These are phyloP conservation scores for Phytophthora macrochlamydospora DNA, from an alignment of 352 stramenopile genomes.

Conservation along the genomic window DNA sequence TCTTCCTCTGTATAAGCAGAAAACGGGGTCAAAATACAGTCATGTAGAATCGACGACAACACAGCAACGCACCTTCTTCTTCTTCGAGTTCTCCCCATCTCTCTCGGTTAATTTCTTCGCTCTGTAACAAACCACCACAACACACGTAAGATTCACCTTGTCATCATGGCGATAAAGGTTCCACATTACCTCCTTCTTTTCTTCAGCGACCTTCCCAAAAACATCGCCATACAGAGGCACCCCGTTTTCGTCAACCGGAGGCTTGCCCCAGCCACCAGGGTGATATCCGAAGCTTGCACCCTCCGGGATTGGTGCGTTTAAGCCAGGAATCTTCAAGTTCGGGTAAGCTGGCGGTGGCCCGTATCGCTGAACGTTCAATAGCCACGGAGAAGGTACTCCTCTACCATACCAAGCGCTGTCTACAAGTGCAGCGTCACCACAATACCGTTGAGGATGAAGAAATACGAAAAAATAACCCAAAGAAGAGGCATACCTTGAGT, in stretches of 20 bases:
- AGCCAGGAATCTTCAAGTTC: conserved; percentile 95
- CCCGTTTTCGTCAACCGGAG: conserved; percentile 95
- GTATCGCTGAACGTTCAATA: conserved; percentile 99
- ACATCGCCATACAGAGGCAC: conserved; percentile 97
- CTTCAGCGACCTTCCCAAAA: conserved; percentile 77
- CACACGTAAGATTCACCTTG: not conserved
- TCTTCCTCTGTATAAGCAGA: conserved; percentile 31
- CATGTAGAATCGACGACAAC: not conserved
- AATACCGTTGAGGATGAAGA: conserved; percentile 9
- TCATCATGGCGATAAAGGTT: not conserved
- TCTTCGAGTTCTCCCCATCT: conserved; percentile 78
- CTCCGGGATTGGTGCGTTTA: conserved; percentile 96
- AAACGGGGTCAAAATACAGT: not conserved
- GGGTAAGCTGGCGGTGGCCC: conserved; percentile 97
- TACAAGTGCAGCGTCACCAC: not conserved
- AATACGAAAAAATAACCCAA: not conserved
- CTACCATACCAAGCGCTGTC: conserved; percentile 95
- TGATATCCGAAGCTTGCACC: conserved; percentile 97
- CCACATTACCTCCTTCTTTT: conserved; percentile 29
- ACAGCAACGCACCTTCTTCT: conserved; percentile 52
- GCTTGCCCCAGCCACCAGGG: conserved; percentile 97
- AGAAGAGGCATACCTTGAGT: conserved; percentile 44
- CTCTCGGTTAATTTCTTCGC: conserved; percentile 59
- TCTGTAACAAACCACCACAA: conserved; percentile 26
- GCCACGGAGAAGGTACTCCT: conserved; percentile 95